Evolutionary conservation across 306 rosid genomes (phyloP), one percentile per base, ranked within the genome.

Genomic region (Lathyrus oleraceus): DNA sequence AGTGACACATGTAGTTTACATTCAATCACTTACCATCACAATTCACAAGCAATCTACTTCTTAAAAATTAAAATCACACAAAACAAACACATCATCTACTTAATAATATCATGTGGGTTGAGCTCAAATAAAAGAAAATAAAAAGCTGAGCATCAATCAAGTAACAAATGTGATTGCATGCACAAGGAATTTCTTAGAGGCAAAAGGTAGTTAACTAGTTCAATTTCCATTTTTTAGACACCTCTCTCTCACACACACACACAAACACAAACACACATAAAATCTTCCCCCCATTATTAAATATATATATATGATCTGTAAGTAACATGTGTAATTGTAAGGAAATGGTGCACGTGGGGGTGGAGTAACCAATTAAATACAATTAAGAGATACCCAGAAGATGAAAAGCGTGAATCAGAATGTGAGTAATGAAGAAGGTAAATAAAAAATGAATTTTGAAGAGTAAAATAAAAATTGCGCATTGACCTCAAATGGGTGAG

Each of bases 311-410:
- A 35, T 35, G 39, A 35, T 35, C 39, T 35, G 39, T 35, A 35
- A 35, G 10, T 35, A 35, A 35, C 39, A 35, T 35, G 39, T 35
- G 39, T 35, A 6, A 35, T 35, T 35, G 10, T 35, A 35, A 35
- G 10, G 8, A 35, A 35, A 35, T 35, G 39, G 39, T 35, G 39
- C 39, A 35, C 39, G 39, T 35, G 39, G 39, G 39, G 8, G 39
- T 35, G 10, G 10, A 35, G 39, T 35, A 56, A 14, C 35, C 7
- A 70, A 71, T 54, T 42, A 13, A 32, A 48, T 30, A 69, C 32
- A 76, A 30, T 17, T 28, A 62, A 5, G 48, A 47, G 35, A 78
- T 47, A 15, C 78, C 82, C 74, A 78, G 53, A 72, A 59, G 60
- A 52, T 38, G 48, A 8, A 67, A 73, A 68, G 1, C 19, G 12